Percentiles rank a stretch among this genome's conserved stretches.
phyloP scores from a whole-genome alignment of 768 basidiomycete species.

The Tylopilus felleus region DNA sequence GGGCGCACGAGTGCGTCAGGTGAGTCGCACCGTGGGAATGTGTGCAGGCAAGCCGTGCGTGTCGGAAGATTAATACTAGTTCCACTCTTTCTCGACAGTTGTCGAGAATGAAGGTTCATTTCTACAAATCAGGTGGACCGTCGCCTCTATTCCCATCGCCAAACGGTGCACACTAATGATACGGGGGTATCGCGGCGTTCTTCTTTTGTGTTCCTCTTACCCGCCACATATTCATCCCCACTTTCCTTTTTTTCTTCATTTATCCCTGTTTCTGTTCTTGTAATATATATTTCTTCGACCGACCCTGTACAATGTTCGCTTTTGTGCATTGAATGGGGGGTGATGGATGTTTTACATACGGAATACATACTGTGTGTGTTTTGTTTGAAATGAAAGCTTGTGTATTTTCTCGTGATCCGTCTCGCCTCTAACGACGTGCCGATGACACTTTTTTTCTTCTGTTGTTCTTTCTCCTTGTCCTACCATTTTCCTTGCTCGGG shows the following conservation, averaged over 20 bases:
- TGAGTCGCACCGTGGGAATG: too few species aligned
- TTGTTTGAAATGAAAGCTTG: constrained; percentile 14
- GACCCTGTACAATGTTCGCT: constrained; percentile 26
- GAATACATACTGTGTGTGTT: constrained; percentile 17
- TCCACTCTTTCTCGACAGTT: too few species aligned
- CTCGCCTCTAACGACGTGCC: not conserved
- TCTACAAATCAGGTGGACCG: too few species aligned
- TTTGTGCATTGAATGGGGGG: constrained; percentile 20
- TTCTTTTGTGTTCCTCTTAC: not conserved
- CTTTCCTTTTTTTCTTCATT: constrained; percentile 18
- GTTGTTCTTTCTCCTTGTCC: not conserved
- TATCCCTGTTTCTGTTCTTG: constrained; percentile 24
- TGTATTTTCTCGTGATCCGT: constrained; percentile 12
- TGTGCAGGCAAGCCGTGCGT: too few species aligned
- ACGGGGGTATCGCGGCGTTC: constrained; percentile 6
- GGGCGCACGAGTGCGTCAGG: too few species aligned
- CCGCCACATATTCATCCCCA: constrained; percentile 6
- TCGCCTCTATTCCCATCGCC: constrained; percentile 39
- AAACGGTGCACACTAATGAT: constrained; percentile 32
- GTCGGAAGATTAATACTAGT: too few species aligned
- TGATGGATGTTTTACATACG: constrained; percentile 17
- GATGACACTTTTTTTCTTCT: not conserved
- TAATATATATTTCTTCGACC: constrained; percentile 25
- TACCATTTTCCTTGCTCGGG: not conserved
- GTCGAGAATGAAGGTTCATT: too few species aligned